These are phyloP conservation scores for Neospora caninum DNA, from an alignment of 169 alveolate genomes.

Conservation along the genomic window DNA sequence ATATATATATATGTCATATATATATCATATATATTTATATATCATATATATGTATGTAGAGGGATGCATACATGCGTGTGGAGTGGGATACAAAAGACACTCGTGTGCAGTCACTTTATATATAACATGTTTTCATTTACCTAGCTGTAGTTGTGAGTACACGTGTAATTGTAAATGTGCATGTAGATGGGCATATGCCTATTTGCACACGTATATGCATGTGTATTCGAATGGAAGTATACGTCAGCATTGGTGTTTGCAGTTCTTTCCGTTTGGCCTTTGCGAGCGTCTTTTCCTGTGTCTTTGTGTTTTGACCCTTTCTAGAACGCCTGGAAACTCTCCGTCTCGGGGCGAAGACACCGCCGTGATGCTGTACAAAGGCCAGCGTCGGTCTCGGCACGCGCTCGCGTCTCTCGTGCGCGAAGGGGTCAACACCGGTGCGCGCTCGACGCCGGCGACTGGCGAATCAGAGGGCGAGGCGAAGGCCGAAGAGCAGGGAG, in stretches of 20 bases:
- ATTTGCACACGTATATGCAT: too few species aligned
- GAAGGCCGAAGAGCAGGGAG: background rate
- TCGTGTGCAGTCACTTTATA: too few species aligned
- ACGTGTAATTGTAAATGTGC: too few species aligned
- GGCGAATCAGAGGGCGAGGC: background rate
- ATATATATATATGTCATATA: background rate
- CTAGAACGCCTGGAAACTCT: background rate
- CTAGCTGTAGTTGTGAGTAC: too few species aligned
- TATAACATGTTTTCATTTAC: too few species aligned
- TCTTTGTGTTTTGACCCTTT: background rate
- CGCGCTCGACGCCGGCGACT: background rate
- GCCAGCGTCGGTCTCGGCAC: constrained; percentile 34
- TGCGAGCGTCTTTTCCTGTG: too few species aligned
- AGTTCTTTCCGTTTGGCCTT: too few species aligned
- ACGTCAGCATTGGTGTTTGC: too few species aligned
- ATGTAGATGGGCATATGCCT: too few species aligned
- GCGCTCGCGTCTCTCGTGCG: background rate
- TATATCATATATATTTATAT: background rate
- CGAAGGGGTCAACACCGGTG: background rate
- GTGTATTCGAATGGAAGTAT: too few species aligned
- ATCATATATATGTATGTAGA: background rate
- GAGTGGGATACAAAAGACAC: too few species aligned
- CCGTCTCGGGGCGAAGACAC: background rate
- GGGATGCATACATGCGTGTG: too few species aligned
- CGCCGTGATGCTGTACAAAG: constrained; percentile 3